Evolutionary conservation across 345 rosid species (phyloP).

Genomic region (Toxicodendron radicans): DNA sequence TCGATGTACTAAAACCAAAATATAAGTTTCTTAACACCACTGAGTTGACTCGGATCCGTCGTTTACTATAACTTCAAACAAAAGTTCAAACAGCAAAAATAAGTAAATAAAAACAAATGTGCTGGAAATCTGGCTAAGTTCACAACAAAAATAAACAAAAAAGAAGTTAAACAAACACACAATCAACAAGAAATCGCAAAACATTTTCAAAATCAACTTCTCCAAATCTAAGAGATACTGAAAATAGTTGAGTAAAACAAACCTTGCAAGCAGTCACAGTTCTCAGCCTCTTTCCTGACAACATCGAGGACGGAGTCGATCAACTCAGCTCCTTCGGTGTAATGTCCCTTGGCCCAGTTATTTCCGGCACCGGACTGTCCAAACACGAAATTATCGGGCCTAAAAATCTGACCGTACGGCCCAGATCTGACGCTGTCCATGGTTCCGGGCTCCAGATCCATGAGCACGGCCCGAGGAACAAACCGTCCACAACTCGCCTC

Average conservation of each 20-base stretch:
- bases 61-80: not conserved
- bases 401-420: slow-evolving; percentile 64
- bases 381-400: slow-evolving; percentile 56
- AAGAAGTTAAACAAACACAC: not conserved
- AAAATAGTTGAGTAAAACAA: not conserved
- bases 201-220: not conserved
- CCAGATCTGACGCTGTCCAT: slow-evolving; percentile 83
- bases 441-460: slow-evolving; percentile 85
- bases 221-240: not conserved
- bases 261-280: slow-evolving; percentile 62
- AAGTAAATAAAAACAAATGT: no score
- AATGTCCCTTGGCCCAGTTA: slow-evolving; percentile 55
- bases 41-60: not conserved
- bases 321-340: slow-evolving; percentile 59
- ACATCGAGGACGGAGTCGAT: slow-evolving; percentile 60
- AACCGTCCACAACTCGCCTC: slow-evolving; percentile 75
- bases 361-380: slow-evolving; percentile 61
- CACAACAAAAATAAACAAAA: not conserved
- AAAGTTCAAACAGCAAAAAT: not conserved
- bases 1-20: no score
- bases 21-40: not conserved
- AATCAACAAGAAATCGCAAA: not conserved
- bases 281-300: slow-evolving; percentile 57
- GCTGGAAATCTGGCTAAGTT: no score
- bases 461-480: slow-evolving; percentile 68